Conservation (phyloP, 1,284 basidiomycete species). For the Sanguinoderma infundibulare region DNA sequence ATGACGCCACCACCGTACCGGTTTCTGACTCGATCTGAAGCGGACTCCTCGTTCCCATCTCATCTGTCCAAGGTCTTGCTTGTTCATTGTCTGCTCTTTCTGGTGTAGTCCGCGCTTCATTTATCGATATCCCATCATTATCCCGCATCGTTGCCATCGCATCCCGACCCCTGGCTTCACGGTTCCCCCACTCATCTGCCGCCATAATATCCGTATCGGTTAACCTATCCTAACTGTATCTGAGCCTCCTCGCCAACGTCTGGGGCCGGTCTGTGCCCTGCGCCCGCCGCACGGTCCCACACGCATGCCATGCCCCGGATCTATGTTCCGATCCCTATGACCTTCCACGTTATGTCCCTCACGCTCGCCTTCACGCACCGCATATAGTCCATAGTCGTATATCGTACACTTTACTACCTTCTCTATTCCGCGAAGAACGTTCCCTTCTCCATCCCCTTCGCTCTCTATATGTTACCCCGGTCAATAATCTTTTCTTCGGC, state of each 20-base stretch:
- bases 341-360: conserved; percentile 21
- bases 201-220: conserved; percentile 7
- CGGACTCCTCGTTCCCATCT: conserved; percentile 16
- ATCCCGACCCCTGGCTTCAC: conserved; percentile 1
- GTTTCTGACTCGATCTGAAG: neutral
- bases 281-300: conserved; percentile 6
- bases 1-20: neutral
- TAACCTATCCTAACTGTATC: conserved; percentile 13
- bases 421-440: conserved; percentile 15
- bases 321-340: conserved; percentile 18
- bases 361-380: conserved; percentile 20
- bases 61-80: conserved; percentile 24
- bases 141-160: neutral
- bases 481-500: conserved; percentile 7
- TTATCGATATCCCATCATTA: conserved; percentile 20
- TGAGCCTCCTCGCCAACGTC: conserved; percentile 4
- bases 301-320: conserved; percentile 23
- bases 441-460: neutral
- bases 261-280: neutral
- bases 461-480: conserved; percentile 9
- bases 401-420: conserved; percentile 21
- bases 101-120: conserved; percentile 27
- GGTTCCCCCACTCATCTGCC: neutral
- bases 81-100: conserved; percentile 11
- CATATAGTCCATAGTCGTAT: conserved; percentile 2